Evolutionary conservation across 2,329 filamentous ascomycete species (phyloP).

Genomic region (Colletotrichum gigasporum): DNA sequence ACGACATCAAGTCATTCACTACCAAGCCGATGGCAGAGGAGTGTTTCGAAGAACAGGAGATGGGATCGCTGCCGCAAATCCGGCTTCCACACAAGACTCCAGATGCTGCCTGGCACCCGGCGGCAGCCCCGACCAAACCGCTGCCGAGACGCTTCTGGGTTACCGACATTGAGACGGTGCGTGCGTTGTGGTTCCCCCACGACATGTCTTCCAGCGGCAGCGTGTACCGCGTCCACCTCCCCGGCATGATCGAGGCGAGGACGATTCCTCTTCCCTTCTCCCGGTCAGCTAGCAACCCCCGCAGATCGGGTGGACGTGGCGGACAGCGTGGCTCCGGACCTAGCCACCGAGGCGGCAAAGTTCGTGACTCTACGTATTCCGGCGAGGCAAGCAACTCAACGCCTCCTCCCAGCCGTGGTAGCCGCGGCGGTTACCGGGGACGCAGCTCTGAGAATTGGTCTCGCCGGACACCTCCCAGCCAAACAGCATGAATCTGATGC

Average conservation of each 20-base stretch:
- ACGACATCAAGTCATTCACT: conserved; percentile 47
- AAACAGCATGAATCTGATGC: conserved; percentile 14
- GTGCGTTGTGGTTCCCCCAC: conserved; percentile 36
- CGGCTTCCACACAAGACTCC: conserved; percentile 72
- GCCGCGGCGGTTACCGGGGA: conserved; percentile 51
- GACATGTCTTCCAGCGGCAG: conserved; percentile 33
- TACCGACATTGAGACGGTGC: conserved; percentile 46
- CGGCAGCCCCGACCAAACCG: conserved; percentile 61
- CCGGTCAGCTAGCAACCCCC: conserved; percentile 43
- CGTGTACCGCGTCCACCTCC: conserved; percentile 48
- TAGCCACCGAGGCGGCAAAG: conserved; percentile 35
- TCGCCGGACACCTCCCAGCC: conserved; percentile 36
- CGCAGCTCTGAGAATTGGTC: conserved; percentile 53
- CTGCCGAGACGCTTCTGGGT: conserved; percentile 62
- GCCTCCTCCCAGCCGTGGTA: conserved; percentile 43
- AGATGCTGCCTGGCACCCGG: conserved; percentile 70
- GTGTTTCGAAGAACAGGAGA: conserved; percentile 84
- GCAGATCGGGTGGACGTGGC: conserved; percentile 36
- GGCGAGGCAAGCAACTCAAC: conserved; percentile 18
- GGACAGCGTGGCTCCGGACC: conserved; percentile 30
- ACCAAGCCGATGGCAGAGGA: conserved; percentile 80
- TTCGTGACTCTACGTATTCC: conserved; percentile 29
- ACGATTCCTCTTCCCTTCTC: conserved; percentile 48
- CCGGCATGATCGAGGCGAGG: conserved; percentile 50
- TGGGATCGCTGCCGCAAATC: conserved; percentile 78